Percentiles rank a stretch among this genome's conserved stretches.
Conservation (phyloP, 169 alveolate species). For the Eimeria zaria region DNA sequence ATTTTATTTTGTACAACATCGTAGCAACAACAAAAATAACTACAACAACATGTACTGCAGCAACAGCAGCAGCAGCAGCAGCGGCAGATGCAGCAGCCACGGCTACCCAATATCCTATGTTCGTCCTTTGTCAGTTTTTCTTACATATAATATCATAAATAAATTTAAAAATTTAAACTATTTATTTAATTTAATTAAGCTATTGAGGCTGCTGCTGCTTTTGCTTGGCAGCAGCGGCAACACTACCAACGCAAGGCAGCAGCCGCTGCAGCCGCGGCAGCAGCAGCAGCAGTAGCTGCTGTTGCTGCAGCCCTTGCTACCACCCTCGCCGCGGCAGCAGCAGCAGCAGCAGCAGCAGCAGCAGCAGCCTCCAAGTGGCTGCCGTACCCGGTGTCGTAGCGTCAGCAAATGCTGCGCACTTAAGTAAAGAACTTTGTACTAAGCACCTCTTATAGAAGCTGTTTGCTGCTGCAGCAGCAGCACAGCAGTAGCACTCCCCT, state of each 20-base stretch:
- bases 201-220: no score
- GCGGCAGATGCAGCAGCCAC: neutral
- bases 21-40: no score
- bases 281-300: constrained; percentile 35
- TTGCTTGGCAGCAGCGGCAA: neutral
- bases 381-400: constrained; percentile 42
- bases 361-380: constrained; percentile 72
- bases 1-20: no score
- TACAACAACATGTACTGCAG: neutral
- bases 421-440: neutral
- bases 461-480: constrained; percentile 63
- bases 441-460: constrained; percentile 36
- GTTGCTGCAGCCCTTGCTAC: constrained; percentile 74
- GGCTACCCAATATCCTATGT: no score
- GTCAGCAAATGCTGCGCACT: neutral
- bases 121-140: no score
- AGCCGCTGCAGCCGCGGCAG: neutral
- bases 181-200: no score
- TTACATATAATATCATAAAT: no score
- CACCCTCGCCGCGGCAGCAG: constrained; percentile 35
- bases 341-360: constrained; percentile 31
- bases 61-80: neutral
- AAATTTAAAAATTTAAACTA: no score
- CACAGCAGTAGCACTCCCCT: constrained; percentile 20
- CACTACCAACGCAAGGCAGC: neutral